Evolutionary conservation across 1,284 basidiomycete species (phyloP).

Genomic region (Wallemia mellicola): DNA sequence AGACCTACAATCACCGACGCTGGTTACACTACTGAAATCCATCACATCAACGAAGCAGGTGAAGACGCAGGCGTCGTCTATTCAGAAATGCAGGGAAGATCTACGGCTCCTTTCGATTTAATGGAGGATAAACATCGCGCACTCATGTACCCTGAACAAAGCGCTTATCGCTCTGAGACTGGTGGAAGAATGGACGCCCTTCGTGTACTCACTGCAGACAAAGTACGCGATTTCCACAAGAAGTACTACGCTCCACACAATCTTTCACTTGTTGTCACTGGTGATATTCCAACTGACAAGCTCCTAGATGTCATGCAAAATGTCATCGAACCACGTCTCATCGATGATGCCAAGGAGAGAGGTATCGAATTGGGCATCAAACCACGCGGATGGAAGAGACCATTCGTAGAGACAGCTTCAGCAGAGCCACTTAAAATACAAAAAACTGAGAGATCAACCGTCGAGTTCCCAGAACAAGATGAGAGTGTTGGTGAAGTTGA

Average conservation of each 20-base stretch:
- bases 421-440: constrained; percentile 29
- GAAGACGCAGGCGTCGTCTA: constrained; percentile 90
- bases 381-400: constrained; percentile 63
- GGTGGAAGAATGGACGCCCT: constrained; percentile 84
- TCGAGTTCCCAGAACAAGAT: constrained; percentile 95
- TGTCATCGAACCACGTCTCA: constrained; percentile 48
- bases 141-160: constrained; percentile 45
- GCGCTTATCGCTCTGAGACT: constrained; percentile 83
- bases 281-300: constrained; percentile 15
- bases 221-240: constrained; percentile 69
- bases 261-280: constrained; percentile 26
- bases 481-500: constrained; percentile 73
- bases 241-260: constrained; percentile 90
- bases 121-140: constrained; percentile 42
- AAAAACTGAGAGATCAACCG: constrained; percentile 26
- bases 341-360: constrained; percentile 35
- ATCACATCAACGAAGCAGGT: constrained; percentile 69
- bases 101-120: constrained; percentile 69
- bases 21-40: constrained; percentile 77
- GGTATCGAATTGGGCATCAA: constrained; percentile 22
- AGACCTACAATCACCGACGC: constrained; percentile 80
- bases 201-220: constrained; percentile 53
- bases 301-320: constrained; percentile 42
- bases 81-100: constrained; percentile 90
- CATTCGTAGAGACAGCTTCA: constrained; percentile 68